These are phyloP conservation scores for Penicillium sp. DNA, from an alignment of 2,329 filamentous ascomycete genomes.

Conservation along the genomic window DNA sequence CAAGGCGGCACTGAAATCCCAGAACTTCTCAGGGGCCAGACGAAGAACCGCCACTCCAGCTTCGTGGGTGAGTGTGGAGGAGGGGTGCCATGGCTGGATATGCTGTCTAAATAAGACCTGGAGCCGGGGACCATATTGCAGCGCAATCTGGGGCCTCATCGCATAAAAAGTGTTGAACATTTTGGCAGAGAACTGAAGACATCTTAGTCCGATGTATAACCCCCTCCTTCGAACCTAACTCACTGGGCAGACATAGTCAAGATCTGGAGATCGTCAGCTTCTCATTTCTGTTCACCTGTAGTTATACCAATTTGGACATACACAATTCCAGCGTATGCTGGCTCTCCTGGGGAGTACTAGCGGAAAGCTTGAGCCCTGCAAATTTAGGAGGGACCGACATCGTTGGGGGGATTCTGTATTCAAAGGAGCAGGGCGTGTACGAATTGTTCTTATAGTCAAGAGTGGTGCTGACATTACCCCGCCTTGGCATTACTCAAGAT, in stretches of 20 bases:
- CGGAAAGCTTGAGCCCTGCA: constrained; percentile 49
- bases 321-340: constrained; percentile 42
- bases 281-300: not conserved
- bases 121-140: constrained; percentile 62
- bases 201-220: constrained; percentile 1
- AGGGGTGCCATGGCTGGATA: constrained; percentile 93
- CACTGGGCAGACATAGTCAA: constrained; percentile 87
- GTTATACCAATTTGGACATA: constrained; percentile 17
- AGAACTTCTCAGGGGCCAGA: constrained; percentile 72
- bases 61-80: constrained; percentile 71
- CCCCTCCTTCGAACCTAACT: constrained; percentile 8
- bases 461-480: not conserved
- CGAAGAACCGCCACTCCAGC: constrained; percentile 78
- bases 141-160: constrained; percentile 64
- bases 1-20: constrained; percentile 71
- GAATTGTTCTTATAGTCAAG: not conserved
- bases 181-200: constrained; percentile 60
- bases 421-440: not conserved
- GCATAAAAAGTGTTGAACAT: constrained; percentile 76
- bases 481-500: not conserved
- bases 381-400: constrained; percentile 64
- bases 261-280: constrained; percentile 48
- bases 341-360: constrained; percentile 18
- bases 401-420: not conserved
- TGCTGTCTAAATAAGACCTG: constrained; percentile 86